phyloP scores from a whole-genome alignment of 1,139 yeast species.

The Candida dubliniensis region DNA sequence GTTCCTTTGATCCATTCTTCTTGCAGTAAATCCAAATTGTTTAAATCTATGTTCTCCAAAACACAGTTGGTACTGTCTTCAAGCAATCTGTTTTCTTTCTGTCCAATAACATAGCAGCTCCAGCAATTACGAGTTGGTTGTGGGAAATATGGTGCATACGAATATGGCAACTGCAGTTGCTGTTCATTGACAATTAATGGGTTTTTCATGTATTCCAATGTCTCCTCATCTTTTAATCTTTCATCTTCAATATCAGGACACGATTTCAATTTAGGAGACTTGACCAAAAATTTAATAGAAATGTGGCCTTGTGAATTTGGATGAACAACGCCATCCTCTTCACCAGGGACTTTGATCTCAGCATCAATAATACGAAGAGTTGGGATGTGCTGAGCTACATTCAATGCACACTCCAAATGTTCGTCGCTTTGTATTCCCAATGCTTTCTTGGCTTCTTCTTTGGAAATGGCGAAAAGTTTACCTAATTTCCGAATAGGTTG shows the following conservation, averaged over 20 bases:
- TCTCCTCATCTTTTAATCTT: constrained; percentile 45
- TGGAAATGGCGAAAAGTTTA: constrained; percentile 59
- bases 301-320: constrained; percentile 77
- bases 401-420: constrained; percentile 49
- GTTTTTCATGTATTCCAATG: constrained; percentile 65
- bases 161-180: constrained; percentile 65
- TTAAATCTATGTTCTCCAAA: constrained; percentile 54
- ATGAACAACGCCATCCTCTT: constrained; percentile 55
- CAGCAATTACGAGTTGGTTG: constrained; percentile 52
- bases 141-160: constrained; percentile 79
- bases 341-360: constrained; percentile 87
- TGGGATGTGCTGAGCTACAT: constrained; percentile 69
- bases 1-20: constrained; percentile 41
- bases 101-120: constrained; percentile 67
- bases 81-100: constrained; percentile 74
- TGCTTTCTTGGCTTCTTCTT: constrained; percentile 53
- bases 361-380: constrained; percentile 67
- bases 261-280: constrained; percentile 68
- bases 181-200: constrained; percentile 66
- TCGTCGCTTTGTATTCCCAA: constrained; percentile 55
- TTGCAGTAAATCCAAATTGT: constrained; percentile 55
- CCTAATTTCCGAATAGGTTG: constrained; percentile 60
- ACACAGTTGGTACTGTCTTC: constrained; percentile 60
- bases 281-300: constrained; percentile 70
- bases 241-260: constrained; percentile 48